A percentile compares a stretch with the other conserved stretches of the same genome.
These are phyloP conservation scores for Schizosaccharomyces osmophilus DNA, from an alignment of 805 yeast species.

Conservation along the genomic window DNA sequence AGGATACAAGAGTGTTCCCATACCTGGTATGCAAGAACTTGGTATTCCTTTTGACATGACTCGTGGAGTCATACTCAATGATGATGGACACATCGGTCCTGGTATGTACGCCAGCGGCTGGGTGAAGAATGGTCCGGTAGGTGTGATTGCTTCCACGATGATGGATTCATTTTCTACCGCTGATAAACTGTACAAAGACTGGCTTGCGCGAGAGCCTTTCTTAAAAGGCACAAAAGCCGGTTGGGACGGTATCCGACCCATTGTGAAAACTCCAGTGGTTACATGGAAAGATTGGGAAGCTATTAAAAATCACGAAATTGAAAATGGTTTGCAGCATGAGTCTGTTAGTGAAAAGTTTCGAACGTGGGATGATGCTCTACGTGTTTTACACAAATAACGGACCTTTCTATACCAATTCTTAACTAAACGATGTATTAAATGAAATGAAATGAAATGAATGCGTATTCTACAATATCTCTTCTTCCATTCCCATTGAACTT, in stretches of 20 bases:
- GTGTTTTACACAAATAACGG: too few relatives aligned
- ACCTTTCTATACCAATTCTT: too few relatives aligned
- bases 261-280: conserved; percentile 12
- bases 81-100: conserved; percentile 17
- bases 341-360: conserved; percentile 37
- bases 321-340: conserved; percentile 23
- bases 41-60: conserved; percentile 24
- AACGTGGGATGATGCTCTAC: conserved; percentile 16
- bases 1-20: conserved; percentile 52
- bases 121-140: conserved; percentile 61
- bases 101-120: conserved; percentile 73
- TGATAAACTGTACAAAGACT: conserved; percentile 35
- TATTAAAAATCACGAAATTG: conserved; percentile 29
- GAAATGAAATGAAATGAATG: too few relatives aligned
- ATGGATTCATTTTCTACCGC: conserved; percentile 59
- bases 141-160: conserved; percentile 81
- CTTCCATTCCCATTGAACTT: too few relatives aligned
- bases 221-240: background rate
- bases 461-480: too few relatives aligned
- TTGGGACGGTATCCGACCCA: conserved; percentile 12
- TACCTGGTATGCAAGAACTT: conserved; percentile 30
- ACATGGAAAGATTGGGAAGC: conserved; percentile 45
- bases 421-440: too few relatives aligned
- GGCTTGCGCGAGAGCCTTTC: background rate
- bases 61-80: conserved; percentile 24